Evolutionary conservation across 1,284 basidiomycete genomes (phyloP), one percentile per base, ranked within the genome.

Genomic region (Caloboletus inedulis): DNA sequence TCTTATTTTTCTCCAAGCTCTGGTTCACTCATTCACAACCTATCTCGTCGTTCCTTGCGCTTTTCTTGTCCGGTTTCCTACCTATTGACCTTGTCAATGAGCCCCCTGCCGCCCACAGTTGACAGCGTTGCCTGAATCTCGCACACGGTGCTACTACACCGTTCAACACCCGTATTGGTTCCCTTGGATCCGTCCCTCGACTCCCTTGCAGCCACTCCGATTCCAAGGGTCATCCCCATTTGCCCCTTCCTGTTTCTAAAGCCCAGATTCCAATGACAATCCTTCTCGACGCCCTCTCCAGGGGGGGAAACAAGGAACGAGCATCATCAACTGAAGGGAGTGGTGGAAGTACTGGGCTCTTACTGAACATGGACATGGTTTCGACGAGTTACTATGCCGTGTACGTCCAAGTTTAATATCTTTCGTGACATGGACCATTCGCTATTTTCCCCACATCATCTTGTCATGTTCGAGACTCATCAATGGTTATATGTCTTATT

Each of bases 361-460:
- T 85, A 23, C 57, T 86, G n/a, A 73, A 72, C 40, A 60, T 85
- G 62, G 67, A 77, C 45, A 70, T 82, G 68, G 70, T 82, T 36
- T 72, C 74, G 7, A 74, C 73, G 35, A 76, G 75, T 10, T 65
- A 75, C 12, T 80, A 74, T 59, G 74, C 80, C 57, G 73, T 79
- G 82, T 85, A 65, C 66, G 80, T 78, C 41, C 44, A 13, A 33
- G 53, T 43, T 30, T 34, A 10, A 49, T 19, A 30, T 37, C 23
- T 42, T 47, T 43, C 21, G 3, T 13, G 12, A 18, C 19, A 23
- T 30, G 18, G 16, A 12, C 36, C 30, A 34, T 44, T 29, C 9
- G 29, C 19, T 30, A 18, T 49, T 33, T 12, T 25, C 10, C 25
- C 23, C 21, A 12, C n/a, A 4, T 6, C 41, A 31, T 30, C 29